Conservation (phyloP, 2,329 filamentous ascomycete species). For the Epicoccum sorghinum region DNA sequence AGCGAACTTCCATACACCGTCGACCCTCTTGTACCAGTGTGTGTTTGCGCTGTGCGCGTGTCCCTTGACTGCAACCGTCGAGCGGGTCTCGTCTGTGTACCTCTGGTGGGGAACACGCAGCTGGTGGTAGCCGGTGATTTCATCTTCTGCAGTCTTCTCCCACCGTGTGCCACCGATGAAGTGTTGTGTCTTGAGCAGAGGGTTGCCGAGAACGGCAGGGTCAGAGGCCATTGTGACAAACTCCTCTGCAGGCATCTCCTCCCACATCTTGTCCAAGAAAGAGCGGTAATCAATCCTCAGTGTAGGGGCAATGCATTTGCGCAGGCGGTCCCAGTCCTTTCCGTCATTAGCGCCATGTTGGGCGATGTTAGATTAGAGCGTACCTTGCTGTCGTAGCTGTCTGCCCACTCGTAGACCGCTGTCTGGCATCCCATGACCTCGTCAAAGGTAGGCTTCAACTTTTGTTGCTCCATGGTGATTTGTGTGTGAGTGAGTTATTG, state of each 20-base stretch:
- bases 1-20: conserved; percentile 65
- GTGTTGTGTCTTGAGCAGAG: conserved; percentile 62
- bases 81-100: conserved; percentile 57
- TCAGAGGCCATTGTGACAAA: conserved; percentile 61
- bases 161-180: conserved; percentile 61
- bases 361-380: neutral
- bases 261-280: conserved; percentile 62
- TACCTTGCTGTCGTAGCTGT: conserved; percentile 68
- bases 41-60: conserved; percentile 62
- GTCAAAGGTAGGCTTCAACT: conserved; percentile 44
- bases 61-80: conserved; percentile 59
- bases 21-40: conserved; percentile 63
- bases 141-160: conserved; percentile 56
- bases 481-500: neutral
- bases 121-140: conserved; percentile 62
- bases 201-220: conserved; percentile 60
- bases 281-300: conserved; percentile 71
- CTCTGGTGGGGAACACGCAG: conserved; percentile 64
- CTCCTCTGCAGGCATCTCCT: conserved; percentile 61
- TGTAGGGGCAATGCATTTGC: conserved; percentile 67
- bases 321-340: conserved; percentile 64
- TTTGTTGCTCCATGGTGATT: conserved; percentile 37
- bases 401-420: conserved; percentile 66
- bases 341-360: neutral
- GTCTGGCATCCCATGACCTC: conserved; percentile 58